phyloP scores from a whole-genome alignment of 371 early-diverging fungal genomes.

The Parasitella parasitica region DNA sequence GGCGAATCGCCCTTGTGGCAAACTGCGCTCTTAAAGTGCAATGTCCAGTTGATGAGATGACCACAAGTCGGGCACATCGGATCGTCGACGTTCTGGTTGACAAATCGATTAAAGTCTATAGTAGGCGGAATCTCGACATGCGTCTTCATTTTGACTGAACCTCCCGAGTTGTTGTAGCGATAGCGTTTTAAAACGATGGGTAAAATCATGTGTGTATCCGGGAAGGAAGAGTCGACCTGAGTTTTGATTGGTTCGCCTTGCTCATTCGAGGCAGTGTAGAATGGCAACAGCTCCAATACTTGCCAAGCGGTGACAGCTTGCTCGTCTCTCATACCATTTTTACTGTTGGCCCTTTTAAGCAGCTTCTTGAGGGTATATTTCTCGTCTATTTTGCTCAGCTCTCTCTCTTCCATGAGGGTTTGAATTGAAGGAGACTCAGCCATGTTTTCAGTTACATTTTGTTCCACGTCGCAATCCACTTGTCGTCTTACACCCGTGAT shows the following conservation, averaged over 20 bases:
- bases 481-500: conserved; percentile 30
- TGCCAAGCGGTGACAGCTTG: conserved; percentile 59
- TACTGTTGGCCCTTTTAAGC: not conserved
- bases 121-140: conserved; percentile 46
- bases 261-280: conserved; percentile 57
- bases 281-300: conserved; percentile 55
- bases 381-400: not conserved
- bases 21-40: conserved; percentile 57
- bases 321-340: not conserved
- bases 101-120: conserved; percentile 53
- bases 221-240: conserved; percentile 43
- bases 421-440: conserved; percentile 6
- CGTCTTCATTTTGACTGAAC: conserved; percentile 35
- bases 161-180: conserved; percentile 28
- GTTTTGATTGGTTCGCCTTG: conserved; percentile 43
- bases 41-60: conserved; percentile 39
- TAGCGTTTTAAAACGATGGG: conserved; percentile 60
- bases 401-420: not conserved
- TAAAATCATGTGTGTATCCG: conserved; percentile 50
- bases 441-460: conserved; percentile 7
- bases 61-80: conserved; percentile 27
- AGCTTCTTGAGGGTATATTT: conserved; percentile 1
- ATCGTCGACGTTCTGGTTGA: conserved; percentile 37
- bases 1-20: conserved; percentile 54
- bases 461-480: conserved; percentile 1